phyloP scores from a whole-genome alignment of 495 filamentous ascomycete genomes.

The Penicillium coffeae region DNA sequence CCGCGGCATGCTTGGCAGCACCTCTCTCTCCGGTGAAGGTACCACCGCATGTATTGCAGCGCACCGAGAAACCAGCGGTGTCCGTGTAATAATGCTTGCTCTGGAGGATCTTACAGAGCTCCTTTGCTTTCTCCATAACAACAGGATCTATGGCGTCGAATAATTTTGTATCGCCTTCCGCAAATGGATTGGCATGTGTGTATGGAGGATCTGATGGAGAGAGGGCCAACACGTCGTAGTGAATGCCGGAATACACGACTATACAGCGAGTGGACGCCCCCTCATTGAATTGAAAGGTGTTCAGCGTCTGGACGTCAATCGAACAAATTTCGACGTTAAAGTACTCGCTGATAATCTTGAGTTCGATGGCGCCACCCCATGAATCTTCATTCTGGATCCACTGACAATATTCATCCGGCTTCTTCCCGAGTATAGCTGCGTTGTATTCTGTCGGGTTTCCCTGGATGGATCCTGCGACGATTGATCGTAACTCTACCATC shows the following conservation, averaged over 20 bases:
- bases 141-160: slow-evolving; percentile 69
- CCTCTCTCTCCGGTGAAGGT: slow-evolving; percentile 70
- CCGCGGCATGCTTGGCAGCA: slow-evolving; percentile 61
- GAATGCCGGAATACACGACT: slow-evolving; percentile 88
- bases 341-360: slow-evolving; percentile 77
- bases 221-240: slow-evolving; percentile 90
- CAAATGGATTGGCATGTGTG: slow-evolving; percentile 52
- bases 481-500: slow-evolving; percentile 73
- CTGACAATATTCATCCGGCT: slow-evolving; percentile 72
- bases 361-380: slow-evolving; percentile 92
- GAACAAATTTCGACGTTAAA: slow-evolving; percentile 86
- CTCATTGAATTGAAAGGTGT: slow-evolving; percentile 79
- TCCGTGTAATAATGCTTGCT: slow-evolving; percentile 86
- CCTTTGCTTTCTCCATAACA: slow-evolving; percentile 63
- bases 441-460: slow-evolving; percentile 65
- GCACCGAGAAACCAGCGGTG: slow-evolving; percentile 75
- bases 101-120: slow-evolving; percentile 68
- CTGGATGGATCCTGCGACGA: slow-evolving; percentile 79
- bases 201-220: slow-evolving; percentile 59
- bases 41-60: slow-evolving; percentile 71
- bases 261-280: slow-evolving; percentile 66
- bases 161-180: slow-evolving; percentile 73
- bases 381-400: slow-evolving; percentile 77
- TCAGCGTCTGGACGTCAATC: slow-evolving; percentile 68
- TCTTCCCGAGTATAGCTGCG: slow-evolving; percentile 70